phyloP scores from a whole-genome alignment of 2,329 filamentous ascomycete genomes.

The Leptographium lundbergii region DNA sequence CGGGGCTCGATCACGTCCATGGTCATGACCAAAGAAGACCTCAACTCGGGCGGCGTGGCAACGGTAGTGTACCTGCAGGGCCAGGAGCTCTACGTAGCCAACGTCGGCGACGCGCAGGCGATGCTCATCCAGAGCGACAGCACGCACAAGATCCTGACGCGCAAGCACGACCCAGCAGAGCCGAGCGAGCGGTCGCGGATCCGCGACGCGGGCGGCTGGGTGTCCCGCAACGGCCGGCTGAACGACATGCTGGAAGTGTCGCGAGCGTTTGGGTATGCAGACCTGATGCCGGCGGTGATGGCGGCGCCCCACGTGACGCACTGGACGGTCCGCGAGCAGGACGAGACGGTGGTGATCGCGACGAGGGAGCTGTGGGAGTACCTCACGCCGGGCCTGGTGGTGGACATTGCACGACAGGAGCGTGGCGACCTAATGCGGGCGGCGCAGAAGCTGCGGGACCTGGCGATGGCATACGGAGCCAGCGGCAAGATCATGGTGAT shows the following conservation, averaged over 20 bases:
- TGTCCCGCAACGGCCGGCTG: constrained; percentile 84
- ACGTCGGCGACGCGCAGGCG: constrained; percentile 92
- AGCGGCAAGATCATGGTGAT: constrained; percentile 97
- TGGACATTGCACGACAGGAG: constrained; percentile 81
- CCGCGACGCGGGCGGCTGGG: constrained; percentile 87
- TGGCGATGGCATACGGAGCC: constrained; percentile 91
- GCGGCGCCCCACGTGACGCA: constrained; percentile 77
- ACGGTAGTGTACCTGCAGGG: constrained; percentile 83
- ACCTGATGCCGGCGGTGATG: constrained; percentile 84
- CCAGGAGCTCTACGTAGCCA: constrained; percentile 85
- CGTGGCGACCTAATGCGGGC: constrained; percentile 86
- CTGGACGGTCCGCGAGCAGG: constrained; percentile 68
- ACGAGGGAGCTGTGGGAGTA: constrained; percentile 95
- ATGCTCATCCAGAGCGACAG: constrained; percentile 87
- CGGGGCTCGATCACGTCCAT: constrained; percentile 56
- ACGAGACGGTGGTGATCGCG: constrained; percentile 87
- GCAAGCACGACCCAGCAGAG: constrained; percentile 88
- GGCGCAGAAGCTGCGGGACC: constrained; percentile 83
- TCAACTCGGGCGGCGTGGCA: constrained; percentile 81
- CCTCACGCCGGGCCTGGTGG: constrained; percentile 75
- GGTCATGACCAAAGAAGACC: constrained; percentile 75
- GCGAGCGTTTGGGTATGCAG: constrained; percentile 86
- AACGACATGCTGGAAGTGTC: constrained; percentile 89
- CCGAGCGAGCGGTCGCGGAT: constrained; percentile 74
- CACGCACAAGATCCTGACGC: constrained; percentile 68